Percentiles rank a stretch among this genome's conserved stretches.
Conservation (phyloP, 2,329 filamentous ascomycete species). For the Epichloe glyceriae region DNA sequence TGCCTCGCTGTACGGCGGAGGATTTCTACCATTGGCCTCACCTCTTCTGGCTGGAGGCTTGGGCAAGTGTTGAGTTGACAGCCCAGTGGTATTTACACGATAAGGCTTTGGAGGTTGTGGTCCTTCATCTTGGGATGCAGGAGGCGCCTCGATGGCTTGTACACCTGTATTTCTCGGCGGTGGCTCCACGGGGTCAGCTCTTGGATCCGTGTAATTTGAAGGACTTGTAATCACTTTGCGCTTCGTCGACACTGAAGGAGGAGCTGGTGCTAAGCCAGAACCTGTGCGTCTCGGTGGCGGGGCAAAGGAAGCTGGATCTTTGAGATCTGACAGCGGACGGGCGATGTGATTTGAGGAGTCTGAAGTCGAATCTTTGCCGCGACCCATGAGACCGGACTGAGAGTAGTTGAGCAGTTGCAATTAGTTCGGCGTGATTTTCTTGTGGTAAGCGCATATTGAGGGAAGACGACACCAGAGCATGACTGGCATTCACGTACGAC, state of each 20-base stretch:
- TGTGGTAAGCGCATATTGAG: not conserved
- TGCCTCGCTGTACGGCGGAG: constrained; percentile 17
- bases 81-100: constrained; percentile 54
- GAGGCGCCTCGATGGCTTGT: not conserved
- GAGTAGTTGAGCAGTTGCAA: not conserved
- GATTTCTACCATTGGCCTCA: constrained; percentile 21
- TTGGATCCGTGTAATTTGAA: constrained; percentile 22
- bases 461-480: constrained; percentile 3
- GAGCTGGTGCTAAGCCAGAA: constrained; percentile 21
- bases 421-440: not conserved
- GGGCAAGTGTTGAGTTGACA: constrained; percentile 56
- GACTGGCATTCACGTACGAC: constrained; percentile 26
- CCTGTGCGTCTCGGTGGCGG: constrained; percentile 58
- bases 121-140: constrained; percentile 13
- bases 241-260: constrained; percentile 9
- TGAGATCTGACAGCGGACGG: constrained; percentile 54
- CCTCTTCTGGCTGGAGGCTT: constrained; percentile 50
- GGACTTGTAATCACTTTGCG: constrained; percentile 18
- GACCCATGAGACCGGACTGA: constrained; percentile 34
- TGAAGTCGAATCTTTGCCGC: constrained; percentile 20
- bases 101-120: constrained; percentile 50
- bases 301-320: constrained; percentile 65
- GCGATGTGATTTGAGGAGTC: constrained; percentile 24
- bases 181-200: constrained; percentile 9
- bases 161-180: constrained; percentile 4